These are phyloP conservation scores for Chrysopogon serrulatus DNA, from an alignment of 176 grass and related monocot genomes.

Conservation along the genomic window DNA sequence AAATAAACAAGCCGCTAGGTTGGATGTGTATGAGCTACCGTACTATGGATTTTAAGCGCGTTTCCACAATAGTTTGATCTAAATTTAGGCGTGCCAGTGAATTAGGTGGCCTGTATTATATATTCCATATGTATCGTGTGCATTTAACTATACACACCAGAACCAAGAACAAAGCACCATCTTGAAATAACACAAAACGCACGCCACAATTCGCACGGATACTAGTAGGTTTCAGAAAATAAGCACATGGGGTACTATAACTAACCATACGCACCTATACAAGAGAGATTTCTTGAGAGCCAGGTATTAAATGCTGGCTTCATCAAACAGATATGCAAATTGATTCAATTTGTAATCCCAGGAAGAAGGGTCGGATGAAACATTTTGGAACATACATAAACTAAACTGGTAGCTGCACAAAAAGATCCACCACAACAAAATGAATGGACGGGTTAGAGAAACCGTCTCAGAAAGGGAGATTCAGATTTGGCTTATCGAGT, in stretches of 20 bases:
- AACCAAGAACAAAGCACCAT: not conserved
- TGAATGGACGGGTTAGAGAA: not conserved
- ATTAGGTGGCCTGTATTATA: not conserved
- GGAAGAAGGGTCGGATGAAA: not conserved
- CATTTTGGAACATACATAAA: not conserved
- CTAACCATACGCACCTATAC: not conserved
- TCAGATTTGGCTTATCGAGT: not conserved
- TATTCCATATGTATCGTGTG: not conserved
- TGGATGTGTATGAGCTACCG: not conserved
- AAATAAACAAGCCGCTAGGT: constrained; percentile 3
- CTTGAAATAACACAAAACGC: not conserved
- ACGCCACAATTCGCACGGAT: not conserved
- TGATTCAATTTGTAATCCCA: not conserved
- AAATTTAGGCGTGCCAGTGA: not conserved
- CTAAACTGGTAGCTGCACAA: not conserved
- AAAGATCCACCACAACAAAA: not conserved
- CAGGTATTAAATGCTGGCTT: not conserved
- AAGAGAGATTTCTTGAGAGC: not conserved
- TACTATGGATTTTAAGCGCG: not conserved
- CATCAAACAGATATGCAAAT: not conserved
- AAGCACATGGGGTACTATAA: not conserved
- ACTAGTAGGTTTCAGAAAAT: not conserved
- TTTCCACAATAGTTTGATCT: not conserved
- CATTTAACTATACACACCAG: not conserved
- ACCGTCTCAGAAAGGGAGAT: not conserved